phyloP scores from a whole-genome alignment of 768 basidiomycete species.

The Dioszegia crocea region DNA sequence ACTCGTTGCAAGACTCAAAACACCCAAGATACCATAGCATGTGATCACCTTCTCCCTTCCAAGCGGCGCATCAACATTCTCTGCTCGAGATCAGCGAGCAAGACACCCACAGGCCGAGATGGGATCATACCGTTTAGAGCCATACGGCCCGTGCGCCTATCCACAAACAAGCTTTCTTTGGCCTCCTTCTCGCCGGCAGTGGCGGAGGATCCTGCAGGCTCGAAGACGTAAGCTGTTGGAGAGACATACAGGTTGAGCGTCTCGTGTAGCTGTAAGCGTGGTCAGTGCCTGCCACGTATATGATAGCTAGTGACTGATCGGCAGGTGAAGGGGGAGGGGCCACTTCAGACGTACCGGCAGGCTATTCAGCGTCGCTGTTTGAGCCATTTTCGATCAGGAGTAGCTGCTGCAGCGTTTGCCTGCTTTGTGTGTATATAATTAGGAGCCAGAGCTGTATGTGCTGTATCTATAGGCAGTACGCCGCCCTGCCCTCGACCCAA shows the following conservation, averaged over 20 bases:
- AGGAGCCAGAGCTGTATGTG: no score
- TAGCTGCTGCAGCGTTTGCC: no score
- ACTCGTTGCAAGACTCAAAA: slow-evolving; percentile 53
- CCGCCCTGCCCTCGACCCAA: no score
- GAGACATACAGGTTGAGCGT: slow-evolving; percentile 49
- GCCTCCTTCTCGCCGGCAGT: slow-evolving; percentile 37
- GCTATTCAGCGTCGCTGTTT: slow-evolving; percentile 11
- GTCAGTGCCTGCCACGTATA: neutral
- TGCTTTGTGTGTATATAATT: no score
- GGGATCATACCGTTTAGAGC: slow-evolving; percentile 50
- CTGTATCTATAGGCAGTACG: no score
- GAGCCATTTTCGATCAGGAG: neutral
- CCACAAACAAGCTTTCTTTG: slow-evolving; percentile 50
- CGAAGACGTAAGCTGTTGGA: slow-evolving; percentile 36
- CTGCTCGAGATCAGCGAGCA: slow-evolving; percentile 4
- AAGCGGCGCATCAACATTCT: slow-evolving; percentile 33
- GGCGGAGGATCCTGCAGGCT: slow-evolving; percentile 27
- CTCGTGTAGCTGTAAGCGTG: slow-evolving; percentile 41
- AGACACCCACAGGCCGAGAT: no score
- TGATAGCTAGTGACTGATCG: neutral
- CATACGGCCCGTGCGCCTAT: slow-evolving; percentile 49
- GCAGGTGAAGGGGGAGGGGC: no score
- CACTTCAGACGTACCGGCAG: slow-evolving; percentile 17
- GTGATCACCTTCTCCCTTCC: slow-evolving; percentile 50
- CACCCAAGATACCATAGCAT: slow-evolving; percentile 55